phyloP scores from a whole-genome alignment of 2,329 filamentous ascomycete genomes.

The Penicillium occitanis region DNA sequence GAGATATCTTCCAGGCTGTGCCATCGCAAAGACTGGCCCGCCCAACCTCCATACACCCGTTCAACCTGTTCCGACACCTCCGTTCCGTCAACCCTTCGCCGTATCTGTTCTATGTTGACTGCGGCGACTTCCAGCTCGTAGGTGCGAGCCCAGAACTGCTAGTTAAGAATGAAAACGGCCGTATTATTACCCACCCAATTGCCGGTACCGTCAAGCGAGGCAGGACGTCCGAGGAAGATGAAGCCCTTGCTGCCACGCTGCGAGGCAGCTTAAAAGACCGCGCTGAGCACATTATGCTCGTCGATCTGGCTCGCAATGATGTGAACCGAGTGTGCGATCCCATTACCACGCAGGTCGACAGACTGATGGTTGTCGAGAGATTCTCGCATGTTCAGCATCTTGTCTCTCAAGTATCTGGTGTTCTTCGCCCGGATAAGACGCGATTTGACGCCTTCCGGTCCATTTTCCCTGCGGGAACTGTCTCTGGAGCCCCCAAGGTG shows the following conservation, averaged over 20 bases:
- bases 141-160: constrained; percentile 93
- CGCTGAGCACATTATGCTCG: constrained; percentile 95
- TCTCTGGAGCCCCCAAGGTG: constrained; percentile 93
- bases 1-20: constrained; percentile 98
- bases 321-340: constrained; percentile 95
- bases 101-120: constrained; percentile 95
- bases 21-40: constrained; percentile 90
- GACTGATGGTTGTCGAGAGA: constrained; percentile 88
- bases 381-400: constrained; percentile 98
- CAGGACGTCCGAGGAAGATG: constrained; percentile 76
- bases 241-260: constrained; percentile 74
- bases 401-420: constrained; percentile 89
- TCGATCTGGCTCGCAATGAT: constrained; percentile 93
- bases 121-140: constrained; percentile 88
- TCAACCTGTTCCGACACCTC: constrained; percentile 95
- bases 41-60: constrained; percentile 87
- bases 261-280: constrained; percentile 83
- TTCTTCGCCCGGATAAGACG: constrained; percentile 78
- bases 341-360: constrained; percentile 82
- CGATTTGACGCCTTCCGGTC: constrained; percentile 94
- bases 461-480: constrained; percentile 95
- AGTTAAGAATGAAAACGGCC: constrained; percentile 81
- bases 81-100: constrained; percentile 95
- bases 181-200: constrained; percentile 94
- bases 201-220: constrained; percentile 92